A percentile compares a stretch with the other conserved stretches of the same genome.
Conservation (phyloP, 2,329 filamentous ascomycete genomes). For the Diaporthe aspalathi region DNA sequence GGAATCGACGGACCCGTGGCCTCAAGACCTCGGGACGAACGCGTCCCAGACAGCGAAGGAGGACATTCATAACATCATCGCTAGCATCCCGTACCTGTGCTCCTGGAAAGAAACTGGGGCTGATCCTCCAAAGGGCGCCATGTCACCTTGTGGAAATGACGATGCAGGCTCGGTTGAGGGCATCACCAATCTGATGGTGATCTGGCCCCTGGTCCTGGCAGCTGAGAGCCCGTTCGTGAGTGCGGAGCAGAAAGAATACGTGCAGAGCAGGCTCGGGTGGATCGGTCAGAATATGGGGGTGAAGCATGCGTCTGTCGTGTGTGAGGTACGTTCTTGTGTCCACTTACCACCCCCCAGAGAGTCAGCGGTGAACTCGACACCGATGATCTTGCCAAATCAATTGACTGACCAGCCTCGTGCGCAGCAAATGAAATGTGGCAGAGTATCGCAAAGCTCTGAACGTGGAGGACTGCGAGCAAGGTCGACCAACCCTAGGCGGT, state of each 20-base stretch:
- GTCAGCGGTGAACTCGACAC: background rate
- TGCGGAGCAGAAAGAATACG: conserved; percentile 28
- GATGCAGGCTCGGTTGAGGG: conserved; percentile 22
- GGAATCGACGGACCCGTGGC: conserved; percentile 5
- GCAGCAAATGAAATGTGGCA: conserved; percentile 22
- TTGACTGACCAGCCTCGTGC: conserved; percentile 9
- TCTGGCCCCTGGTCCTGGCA: conserved; percentile 32
- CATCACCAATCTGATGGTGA: conserved; percentile 29
- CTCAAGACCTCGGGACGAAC: background rate
- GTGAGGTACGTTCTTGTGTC: conserved; percentile 2
- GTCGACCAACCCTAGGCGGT: background rate
- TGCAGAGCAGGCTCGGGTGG: conserved; percentile 19
- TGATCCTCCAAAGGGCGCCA: conserved; percentile 17
- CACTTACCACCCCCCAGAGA: background rate
- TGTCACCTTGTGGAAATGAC: conserved; percentile 24
- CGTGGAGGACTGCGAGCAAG: conserved; percentile 11
- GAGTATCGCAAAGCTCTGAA: conserved; percentile 13
- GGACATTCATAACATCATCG: conserved; percentile 30
- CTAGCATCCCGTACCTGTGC: conserved; percentile 32
- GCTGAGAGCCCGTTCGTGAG: conserved; percentile 27
- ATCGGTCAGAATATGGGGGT: conserved; percentile 32
- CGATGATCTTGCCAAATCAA: background rate
- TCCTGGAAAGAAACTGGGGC: background rate
- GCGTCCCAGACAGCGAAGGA: conserved; percentile 21
- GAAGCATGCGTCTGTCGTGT: conserved; percentile 21